Base-by-base conservation (phyloP, 148 eudicot genomes). In the Arctostaphylos glauca region DNA sequence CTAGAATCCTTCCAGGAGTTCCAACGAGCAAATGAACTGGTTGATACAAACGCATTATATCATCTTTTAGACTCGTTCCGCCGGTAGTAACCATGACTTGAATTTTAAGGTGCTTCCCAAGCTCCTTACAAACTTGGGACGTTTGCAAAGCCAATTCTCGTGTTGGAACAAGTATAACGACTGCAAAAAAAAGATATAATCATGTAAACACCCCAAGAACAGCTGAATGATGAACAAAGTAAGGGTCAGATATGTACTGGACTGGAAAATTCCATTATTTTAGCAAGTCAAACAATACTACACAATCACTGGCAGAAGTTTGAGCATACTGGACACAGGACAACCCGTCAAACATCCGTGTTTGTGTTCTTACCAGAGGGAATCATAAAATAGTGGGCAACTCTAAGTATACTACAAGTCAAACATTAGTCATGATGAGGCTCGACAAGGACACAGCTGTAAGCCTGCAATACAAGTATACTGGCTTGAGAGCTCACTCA, bases 81-180 rank as follows among this genome's bases (percentile, higher is more conserved):
- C 98, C 98, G 68, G 98, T 95, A 47, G 93, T 91, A 68, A 91
- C 97, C 98, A 95, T 95, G 49, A 95, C 93, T 87, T 95, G 91
- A 83, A 94, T 92, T 74, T 92, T 87, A 74, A 95, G 84, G 74
- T 95, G 96, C 85, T 93, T 95, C 75, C 93, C 97, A 76, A 93
- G 91, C 86, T 95, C 98, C 85, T 95, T 93, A 83, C 96, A 95
- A 60, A 95, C 98, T 84, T 95, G 97, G 56, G 98, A 93, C 49
- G 98, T 95, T 85, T 95, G 98, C 71, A 95, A 93, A 64, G 98
- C 98, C 88, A 95, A 83, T 84, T 95, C 98, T 88, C 98, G 86
- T 8, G 97, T 93, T 56, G 98, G 98, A 79, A 93, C 98, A 77
- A 95, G 92, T 76, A 95, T 95, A 80, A 92, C 93, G 88, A 85